These are phyloP conservation scores for Cercospora sp. DNA, from an alignment of 2,329 filamentous ascomycete genomes.

Conservation along the genomic window DNA sequence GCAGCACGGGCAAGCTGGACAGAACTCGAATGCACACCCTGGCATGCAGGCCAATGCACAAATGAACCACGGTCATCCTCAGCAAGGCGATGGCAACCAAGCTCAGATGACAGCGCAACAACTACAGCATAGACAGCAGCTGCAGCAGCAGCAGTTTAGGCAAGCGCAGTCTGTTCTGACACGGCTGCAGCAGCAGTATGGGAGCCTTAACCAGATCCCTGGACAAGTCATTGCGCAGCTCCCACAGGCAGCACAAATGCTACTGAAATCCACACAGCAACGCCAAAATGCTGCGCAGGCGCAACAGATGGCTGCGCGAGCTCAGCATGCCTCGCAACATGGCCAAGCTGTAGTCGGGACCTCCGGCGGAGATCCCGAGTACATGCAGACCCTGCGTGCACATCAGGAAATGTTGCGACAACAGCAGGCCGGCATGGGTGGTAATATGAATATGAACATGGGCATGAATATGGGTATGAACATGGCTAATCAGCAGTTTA, in stretches of 20 bases:
- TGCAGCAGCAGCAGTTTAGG: constrained; percentile 25
- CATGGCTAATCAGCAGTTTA: constrained; percentile 19
- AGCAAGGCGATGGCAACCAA: constrained; percentile 28
- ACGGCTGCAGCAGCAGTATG: constrained; percentile 25
- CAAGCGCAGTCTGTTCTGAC: constrained; percentile 27
- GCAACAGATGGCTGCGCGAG: constrained; percentile 29
- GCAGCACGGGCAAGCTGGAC: constrained; percentile 23
- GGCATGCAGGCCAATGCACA: constrained; percentile 27
- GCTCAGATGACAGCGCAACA: constrained; percentile 27
- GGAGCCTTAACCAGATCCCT: constrained; percentile 28
- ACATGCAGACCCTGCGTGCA: constrained; percentile 36
- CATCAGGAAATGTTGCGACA: constrained; percentile 34
- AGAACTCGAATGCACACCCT: constrained; percentile 23
- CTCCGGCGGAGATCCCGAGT: constrained; percentile 34
- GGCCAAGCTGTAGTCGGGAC: constrained; percentile 26
- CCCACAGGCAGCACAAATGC: constrained; percentile 26
- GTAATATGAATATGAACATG: constrained; percentile 30
- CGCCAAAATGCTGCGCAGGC: constrained; percentile 28
- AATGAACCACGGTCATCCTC: constrained; percentile 29
- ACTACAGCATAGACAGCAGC: constrained; percentile 25
- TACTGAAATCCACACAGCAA: constrained; percentile 26
- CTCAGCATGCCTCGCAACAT: constrained; percentile 24
- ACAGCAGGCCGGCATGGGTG: constrained; percentile 25
- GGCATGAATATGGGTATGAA: constrained; percentile 17
- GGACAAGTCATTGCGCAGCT: constrained; percentile 20